Conservation (phyloP, 2,329 filamentous ascomycete species). For the Ascochyta lentis region DNA sequence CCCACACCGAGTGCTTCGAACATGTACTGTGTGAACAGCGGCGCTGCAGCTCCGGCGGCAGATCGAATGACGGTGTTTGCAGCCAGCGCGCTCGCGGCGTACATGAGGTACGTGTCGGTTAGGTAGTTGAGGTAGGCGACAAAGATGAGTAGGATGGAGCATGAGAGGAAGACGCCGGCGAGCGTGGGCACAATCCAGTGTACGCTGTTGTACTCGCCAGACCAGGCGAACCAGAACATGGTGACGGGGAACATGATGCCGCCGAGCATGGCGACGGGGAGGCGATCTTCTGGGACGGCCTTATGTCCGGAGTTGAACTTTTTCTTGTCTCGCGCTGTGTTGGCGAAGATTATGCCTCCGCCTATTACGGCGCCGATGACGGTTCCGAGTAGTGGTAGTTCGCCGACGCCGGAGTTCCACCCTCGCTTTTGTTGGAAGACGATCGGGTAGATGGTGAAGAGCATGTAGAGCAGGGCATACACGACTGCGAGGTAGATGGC, state of each 20-base stretch:
- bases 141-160: slow-evolving; percentile 62
- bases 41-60: slow-evolving; percentile 54
- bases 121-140: slow-evolving; percentile 79
- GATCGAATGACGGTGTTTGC: slow-evolving; percentile 52
- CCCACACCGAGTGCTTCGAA: slow-evolving; percentile 68
- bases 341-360: slow-evolving; percentile 50
- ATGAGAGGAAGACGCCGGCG: slow-evolving; percentile 11
- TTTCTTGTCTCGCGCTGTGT: slow-evolving; percentile 50
- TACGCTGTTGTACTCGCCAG: slow-evolving; percentile 46
- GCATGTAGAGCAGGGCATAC: slow-evolving; percentile 63
- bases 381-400: slow-evolving; percentile 60
- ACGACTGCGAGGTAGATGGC: slow-evolving; percentile 62
- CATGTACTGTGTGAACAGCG: slow-evolving; percentile 50
- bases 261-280: slow-evolving; percentile 41
- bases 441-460: slow-evolving; percentile 65
- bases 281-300: slow-evolving; percentile 54
- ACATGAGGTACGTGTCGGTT: slow-evolving; percentile 63
- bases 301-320: slow-evolving; percentile 47
- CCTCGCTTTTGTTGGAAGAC: slow-evolving; percentile 61
- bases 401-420: slow-evolving; percentile 62
- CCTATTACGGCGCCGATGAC: slow-evolving; percentile 58
- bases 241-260: slow-evolving; percentile 40
- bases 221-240: slow-evolving; percentile 49
- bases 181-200: slow-evolving; percentile 12
- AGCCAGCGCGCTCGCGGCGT: slow-evolving; percentile 50